Evolutionary conservation across 345 rosid genomes (phyloP), one percentile per base, ranked within the genome.

Genomic region (Gossypium anomalum): DNA sequence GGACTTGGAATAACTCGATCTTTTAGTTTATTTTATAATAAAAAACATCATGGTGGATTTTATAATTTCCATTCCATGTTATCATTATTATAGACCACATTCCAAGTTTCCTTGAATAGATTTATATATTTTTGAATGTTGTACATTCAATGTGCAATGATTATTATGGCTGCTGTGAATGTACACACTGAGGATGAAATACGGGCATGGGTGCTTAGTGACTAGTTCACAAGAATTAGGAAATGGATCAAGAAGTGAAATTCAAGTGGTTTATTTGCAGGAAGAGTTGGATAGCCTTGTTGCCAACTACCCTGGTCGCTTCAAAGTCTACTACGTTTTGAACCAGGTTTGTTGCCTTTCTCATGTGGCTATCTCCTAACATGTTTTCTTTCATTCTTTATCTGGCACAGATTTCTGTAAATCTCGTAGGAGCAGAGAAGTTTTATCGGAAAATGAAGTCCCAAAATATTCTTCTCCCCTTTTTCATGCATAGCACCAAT

Each of bases 281-380:
- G 91, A 88, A 78, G 98, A 95, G 80, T 80, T 95, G 83, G 98
- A 95, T 51, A 70, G 80, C 82, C 90, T 95, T 83, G 85, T 92
- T 5, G 48, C 88, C 10, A 82, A 70, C 29, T 89, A 91, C 77
- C 88, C 98, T 0, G 87, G 82, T 60, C 90, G 86, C 72, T 93
- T 91, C 84, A 83, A 86, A 52, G 69, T 92, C 71, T 93, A 88
- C 86, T 89, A 88, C 45, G 99, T 93, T 78, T 76, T 95, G 81
- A 95, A 95, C 86, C 95, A 95, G 98, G 99, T 93, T 49, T 77
- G 82, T 67, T 75, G n/a, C 27, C 0, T 60, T 51, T 70, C 47
- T 38, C 20, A 70, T 2, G 25, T 10, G 5, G 45, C 27, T 16
- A 10, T 27, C 25, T 17, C 73, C 59, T 16, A 17, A 4, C 60